These are phyloP conservation scores for Cyclotella distinguenda DNA, from an alignment of 108 stramenopile species.

Conservation along the genomic window DNA sequence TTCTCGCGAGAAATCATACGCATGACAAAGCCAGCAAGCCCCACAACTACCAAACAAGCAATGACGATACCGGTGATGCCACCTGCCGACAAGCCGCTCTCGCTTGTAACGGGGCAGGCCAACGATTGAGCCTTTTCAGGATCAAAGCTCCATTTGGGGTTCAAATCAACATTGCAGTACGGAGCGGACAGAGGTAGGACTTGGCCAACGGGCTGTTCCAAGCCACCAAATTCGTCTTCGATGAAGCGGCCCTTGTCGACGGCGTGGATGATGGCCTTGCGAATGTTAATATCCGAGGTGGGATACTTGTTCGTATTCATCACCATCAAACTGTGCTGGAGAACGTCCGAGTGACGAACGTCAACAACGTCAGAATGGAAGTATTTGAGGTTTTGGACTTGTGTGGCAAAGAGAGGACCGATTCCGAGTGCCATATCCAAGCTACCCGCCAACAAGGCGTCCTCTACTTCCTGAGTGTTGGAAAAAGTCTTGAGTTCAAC, in stretches of 20 bases:
- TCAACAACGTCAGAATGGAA: constrained; percentile 35
- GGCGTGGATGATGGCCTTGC: constrained; percentile 66
- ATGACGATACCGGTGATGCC: constrained; percentile 38
- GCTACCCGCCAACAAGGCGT: constrained; percentile 43
- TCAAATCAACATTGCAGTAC: constrained; percentile 66
- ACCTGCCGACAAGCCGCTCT: constrained; percentile 12
- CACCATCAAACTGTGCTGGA: constrained; percentile 58
- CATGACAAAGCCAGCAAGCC: constrained; percentile 24
- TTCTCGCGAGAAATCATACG: constrained; percentile 44
- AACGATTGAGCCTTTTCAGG: constrained; percentile 61
- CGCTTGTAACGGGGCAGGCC: constrained; percentile 26
- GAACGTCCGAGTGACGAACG: constrained; percentile 48
- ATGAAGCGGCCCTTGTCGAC: constrained; percentile 61
- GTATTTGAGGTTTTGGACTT: constrained; percentile 46
- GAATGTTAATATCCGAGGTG: constrained; percentile 49
- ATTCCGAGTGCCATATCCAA: constrained; percentile 41
- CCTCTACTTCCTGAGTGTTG: constrained; percentile 42
- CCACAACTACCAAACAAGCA: constrained; percentile 17
- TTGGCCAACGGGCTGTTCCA: constrained; percentile 50
- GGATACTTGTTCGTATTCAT: constrained; percentile 53
- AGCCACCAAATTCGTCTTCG: constrained; percentile 54
- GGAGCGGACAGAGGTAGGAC: constrained; percentile 53
- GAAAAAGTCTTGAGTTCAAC: constrained; percentile 43
- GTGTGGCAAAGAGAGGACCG: constrained; percentile 47
- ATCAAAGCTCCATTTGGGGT: constrained; percentile 66